A percentile compares a stretch with the other conserved stretches of the same genome.
Evolutionary conservation across 805 yeast genomes (phyloP).

Genomic region (Ogataea methanolica): DNA sequence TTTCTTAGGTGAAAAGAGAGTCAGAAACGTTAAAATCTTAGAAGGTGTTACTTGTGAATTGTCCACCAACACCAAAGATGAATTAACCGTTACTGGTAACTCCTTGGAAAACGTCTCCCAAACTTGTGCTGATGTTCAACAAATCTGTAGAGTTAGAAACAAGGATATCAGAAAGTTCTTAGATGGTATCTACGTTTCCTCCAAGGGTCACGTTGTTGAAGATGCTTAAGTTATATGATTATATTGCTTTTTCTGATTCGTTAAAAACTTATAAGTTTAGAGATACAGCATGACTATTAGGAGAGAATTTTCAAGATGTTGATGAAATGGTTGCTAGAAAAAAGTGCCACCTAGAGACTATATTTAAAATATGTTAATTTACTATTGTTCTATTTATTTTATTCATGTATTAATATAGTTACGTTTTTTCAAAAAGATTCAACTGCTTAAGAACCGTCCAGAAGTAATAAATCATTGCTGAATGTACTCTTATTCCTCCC

Average conservation of each 20-base stretch:
- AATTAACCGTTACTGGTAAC: constrained; percentile 89
- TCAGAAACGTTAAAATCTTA: constrained; percentile 78
- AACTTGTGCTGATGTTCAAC: constrained; percentile 97
- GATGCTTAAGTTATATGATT: constrained; percentile 11
- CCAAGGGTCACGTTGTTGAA: constrained; percentile 81
- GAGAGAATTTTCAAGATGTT: too few relatives aligned
- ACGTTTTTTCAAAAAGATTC: too few relatives aligned
- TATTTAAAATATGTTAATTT: too few relatives aligned
- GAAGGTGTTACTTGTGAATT: constrained; percentile 86
- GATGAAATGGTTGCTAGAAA: too few relatives aligned
- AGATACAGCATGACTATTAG: too few relatives aligned
- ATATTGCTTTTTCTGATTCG: neutral
- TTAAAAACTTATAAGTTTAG: neutral
- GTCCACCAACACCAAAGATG: constrained; percentile 88
- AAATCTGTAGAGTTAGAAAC: constrained; percentile 97
- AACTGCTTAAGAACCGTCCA: too few relatives aligned
- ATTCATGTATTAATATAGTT: too few relatives aligned
- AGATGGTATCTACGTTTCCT: constrained; percentile 99
- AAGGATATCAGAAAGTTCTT: constrained; percentile 99
- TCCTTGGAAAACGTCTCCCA: constrained; percentile 97
- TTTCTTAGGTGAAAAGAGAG: constrained; percentile 99
- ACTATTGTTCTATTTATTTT: too few relatives aligned
- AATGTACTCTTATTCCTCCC: too few relatives aligned
- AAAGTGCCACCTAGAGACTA: too few relatives aligned
- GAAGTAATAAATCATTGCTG: too few relatives aligned